phyloP scores from a whole-genome alignment of 2,329 filamentous ascomycete species.

The Exophiala spinifera region DNA sequence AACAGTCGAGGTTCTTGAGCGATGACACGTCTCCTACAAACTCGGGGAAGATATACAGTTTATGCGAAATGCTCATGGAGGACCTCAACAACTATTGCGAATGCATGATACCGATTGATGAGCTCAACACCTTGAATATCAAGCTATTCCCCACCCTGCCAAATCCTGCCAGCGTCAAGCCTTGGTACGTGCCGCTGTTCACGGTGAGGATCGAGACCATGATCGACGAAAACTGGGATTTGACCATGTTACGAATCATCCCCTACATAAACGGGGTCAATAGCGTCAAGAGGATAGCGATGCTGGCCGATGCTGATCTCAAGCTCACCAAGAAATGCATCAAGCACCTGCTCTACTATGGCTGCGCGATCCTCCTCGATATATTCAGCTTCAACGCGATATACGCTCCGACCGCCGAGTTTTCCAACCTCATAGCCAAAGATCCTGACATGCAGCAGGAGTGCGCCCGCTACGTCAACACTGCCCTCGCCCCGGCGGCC shows the following conservation, averaged over 20 bases:
- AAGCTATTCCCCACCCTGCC: constrained; percentile 86
- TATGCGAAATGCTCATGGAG: constrained; percentile 83
- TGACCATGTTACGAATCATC: constrained; percentile 62
- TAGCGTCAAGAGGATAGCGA: constrained; percentile 81
- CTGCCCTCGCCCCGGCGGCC: constrained; percentile 40
- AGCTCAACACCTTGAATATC: constrained; percentile 92
- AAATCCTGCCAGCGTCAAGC: constrained; percentile 71
- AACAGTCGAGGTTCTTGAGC: constrained; percentile 77
- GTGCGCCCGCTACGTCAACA: constrained; percentile 78
- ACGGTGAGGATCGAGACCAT: constrained; percentile 55
- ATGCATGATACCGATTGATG: constrained; percentile 98
- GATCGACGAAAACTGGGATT: constrained; percentile 55
- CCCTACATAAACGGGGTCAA: constrained; percentile 87
- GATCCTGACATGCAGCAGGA: constrained; percentile 80
- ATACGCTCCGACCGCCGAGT: constrained; percentile 77
- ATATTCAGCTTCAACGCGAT: constrained; percentile 92
- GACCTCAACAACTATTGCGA: constrained; percentile 96
- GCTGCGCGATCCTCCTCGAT: constrained; percentile 83
- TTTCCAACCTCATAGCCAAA: constrained; percentile 70
- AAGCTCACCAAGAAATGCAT: constrained; percentile 82
- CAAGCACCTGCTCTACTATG: constrained; percentile 88
- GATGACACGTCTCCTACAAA: constrained; percentile 44
- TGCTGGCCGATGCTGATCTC: constrained; percentile 79
- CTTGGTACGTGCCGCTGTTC: constrained; percentile 86
- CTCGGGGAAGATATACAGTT: constrained; percentile 57